Conservation (phyloP, 768 basidiomycete species). For the Boletus sensibilis region DNA sequence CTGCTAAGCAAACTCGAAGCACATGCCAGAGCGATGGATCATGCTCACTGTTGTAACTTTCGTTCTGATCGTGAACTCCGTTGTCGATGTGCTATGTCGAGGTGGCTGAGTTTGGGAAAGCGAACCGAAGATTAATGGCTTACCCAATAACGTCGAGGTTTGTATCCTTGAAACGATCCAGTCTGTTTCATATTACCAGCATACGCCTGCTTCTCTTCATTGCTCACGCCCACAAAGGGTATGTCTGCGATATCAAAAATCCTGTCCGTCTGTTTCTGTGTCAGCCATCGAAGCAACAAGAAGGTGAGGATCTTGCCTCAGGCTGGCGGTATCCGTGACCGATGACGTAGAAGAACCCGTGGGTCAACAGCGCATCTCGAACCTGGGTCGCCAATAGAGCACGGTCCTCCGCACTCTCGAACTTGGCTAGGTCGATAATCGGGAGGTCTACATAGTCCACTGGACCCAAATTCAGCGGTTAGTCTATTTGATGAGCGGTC, state of each 20-base stretch:
- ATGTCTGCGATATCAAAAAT: slow-evolving; percentile 52
- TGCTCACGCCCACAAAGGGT: slow-evolving; percentile 40
- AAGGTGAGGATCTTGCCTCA: slow-evolving; percentile 23
- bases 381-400: slow-evolving; percentile 39
- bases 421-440: slow-evolving; percentile 49
- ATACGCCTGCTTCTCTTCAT: slow-evolving; percentile 45
- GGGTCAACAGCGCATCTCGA: slow-evolving; percentile 44
- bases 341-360: slow-evolving; percentile 44
- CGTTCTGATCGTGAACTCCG: slow-evolving; percentile 62
- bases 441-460: slow-evolving; percentile 52
- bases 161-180: slow-evolving; percentile 54
- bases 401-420: slow-evolving; percentile 38
- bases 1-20: not conserved
- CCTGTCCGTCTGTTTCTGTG: slow-evolving; percentile 39
- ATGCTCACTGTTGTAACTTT: slow-evolving; percentile 58
- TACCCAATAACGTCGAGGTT: slow-evolving; percentile 51
- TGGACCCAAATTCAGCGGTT: slow-evolving; percentile 28
- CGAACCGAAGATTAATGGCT: not conserved
- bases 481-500: not conserved
- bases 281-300: slow-evolving; percentile 24
- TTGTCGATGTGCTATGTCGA: slow-evolving; percentile 54
- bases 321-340: slow-evolving; percentile 40
- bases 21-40: not conserved
- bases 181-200: slow-evolving; percentile 41
- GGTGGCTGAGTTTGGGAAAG: not conserved